These are phyloP conservation scores for Boletus patriciae DNA, from an alignment of 768 basidiomycete species.

Conservation along the genomic window DNA sequence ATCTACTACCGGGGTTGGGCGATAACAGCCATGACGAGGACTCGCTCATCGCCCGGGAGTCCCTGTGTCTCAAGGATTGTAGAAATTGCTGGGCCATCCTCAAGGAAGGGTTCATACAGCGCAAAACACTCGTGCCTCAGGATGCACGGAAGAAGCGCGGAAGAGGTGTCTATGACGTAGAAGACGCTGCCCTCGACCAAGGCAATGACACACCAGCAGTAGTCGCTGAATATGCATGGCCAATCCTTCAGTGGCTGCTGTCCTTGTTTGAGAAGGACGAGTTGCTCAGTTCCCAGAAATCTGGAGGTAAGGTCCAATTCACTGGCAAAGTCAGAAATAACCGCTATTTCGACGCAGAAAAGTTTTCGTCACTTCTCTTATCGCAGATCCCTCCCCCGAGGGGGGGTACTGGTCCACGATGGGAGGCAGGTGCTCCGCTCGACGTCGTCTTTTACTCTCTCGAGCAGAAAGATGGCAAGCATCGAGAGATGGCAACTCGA, in stretches of 20 bases:
- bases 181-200: slow-evolving; percentile 25
- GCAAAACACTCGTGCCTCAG: slow-evolving; percentile 24
- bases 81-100: slow-evolving; percentile 65
- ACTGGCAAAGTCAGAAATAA: slow-evolving; percentile 8
- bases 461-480: slow-evolving; percentile 31
- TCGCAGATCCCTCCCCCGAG: slow-evolving; percentile 59
- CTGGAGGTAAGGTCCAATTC: slow-evolving; percentile 24
- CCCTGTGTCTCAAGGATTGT: slow-evolving; percentile 51
- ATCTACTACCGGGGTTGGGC: background rate
- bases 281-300: slow-evolving; percentile 29
- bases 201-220: slow-evolving; percentile 24
- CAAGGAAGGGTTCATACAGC: slow-evolving; percentile 50
- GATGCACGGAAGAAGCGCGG: slow-evolving; percentile 35
- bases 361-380: slow-evolving; percentile 54
- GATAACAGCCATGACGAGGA: slow-evolving; percentile 45
- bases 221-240: slow-evolving; percentile 68
- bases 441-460: slow-evolving; percentile 45
- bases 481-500: slow-evolving; percentile 36
- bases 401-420: slow-evolving; percentile 46
- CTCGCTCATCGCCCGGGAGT: slow-evolving; percentile 56
- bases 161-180: slow-evolving; percentile 27
- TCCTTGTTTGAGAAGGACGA: slow-evolving; percentile 71
- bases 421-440: slow-evolving; percentile 54
- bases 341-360: slow-evolving; percentile 28
- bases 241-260: slow-evolving; percentile 67